A percentile compares a stretch with the other conserved stretches of the same genome.
phyloP scores from a whole-genome alignment of 2,329 filamentous ascomycete genomes.

The Atkinsonella texensis region DNA sequence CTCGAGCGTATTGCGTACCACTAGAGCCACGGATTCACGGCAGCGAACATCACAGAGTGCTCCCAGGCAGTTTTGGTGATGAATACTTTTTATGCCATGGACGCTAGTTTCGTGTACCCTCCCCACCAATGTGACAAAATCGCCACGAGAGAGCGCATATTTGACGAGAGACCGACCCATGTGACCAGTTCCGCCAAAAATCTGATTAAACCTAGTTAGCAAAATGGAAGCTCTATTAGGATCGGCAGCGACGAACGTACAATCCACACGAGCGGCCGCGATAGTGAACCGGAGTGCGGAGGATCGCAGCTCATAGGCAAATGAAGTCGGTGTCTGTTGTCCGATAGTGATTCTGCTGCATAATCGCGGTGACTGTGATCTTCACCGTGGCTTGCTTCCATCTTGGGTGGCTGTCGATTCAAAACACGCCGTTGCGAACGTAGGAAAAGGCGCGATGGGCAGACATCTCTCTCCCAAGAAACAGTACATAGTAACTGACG shows the following conservation, averaged over 20 bases:
- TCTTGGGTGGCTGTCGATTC: neutral
- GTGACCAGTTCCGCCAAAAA: slow-evolving; percentile 95
- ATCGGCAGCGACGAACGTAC: slow-evolving; percentile 18
- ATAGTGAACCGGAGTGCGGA: slow-evolving; percentile 55
- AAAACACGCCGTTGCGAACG: too few species aligned
- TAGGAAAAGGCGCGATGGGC: too few species aligned
- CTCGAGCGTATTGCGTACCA: slow-evolving; percentile 56
- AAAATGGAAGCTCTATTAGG: neutral
- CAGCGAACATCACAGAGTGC: slow-evolving; percentile 85
- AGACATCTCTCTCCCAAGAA: too few species aligned
- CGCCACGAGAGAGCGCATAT: slow-evolving; percentile 64
- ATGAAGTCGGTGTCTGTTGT: slow-evolving; percentile 22
- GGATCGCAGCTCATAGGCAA: slow-evolving; percentile 82
- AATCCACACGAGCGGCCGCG: slow-evolving; percentile 77
- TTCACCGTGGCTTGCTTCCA: slow-evolving; percentile 6
- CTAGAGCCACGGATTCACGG: slow-evolving; percentile 61
- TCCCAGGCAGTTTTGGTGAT: slow-evolving; percentile 63
- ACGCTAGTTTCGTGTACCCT: slow-evolving; percentile 65
- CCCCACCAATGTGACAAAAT: slow-evolving; percentile 78
- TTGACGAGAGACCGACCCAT: slow-evolving; percentile 88
- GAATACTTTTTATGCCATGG: slow-evolving; percentile 59
- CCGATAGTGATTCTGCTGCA: slow-evolving; percentile 6
- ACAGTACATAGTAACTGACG: too few species aligned
- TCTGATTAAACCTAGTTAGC: slow-evolving; percentile 30
- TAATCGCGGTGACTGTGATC: slow-evolving; percentile 8